A percentile compares a stretch with the other conserved stretches of the same genome.
These are phyloP conservation scores for Melaleuca quinquenervia DNA, from an alignment of 345 rosid genomes.

Conservation along the genomic window DNA sequence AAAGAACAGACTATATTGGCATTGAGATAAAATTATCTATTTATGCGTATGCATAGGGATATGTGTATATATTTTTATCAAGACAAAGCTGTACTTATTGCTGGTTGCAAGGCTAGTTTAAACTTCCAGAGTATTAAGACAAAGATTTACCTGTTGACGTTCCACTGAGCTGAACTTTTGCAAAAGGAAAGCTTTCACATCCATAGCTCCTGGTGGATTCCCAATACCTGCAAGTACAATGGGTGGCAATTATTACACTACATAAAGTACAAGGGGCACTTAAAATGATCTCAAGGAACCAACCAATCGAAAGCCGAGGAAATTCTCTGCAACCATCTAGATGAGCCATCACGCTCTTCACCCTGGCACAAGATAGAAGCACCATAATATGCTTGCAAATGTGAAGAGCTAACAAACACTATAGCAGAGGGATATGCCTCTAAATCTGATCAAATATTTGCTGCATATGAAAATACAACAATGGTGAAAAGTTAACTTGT, in stretches of 20 bases:
- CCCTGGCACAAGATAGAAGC: constrained; percentile 26
- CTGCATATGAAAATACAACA: background rate
- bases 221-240: constrained; percentile 50
- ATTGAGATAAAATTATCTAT: background rate
- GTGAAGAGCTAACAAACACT: background rate
- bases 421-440: background rate
- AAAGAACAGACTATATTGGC: background rate
- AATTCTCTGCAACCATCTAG: constrained; percentile 61
- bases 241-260: background rate
- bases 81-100: background rate
- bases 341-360: constrained; percentile 71
- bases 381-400: background rate
- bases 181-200: constrained; percentile 84
- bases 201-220: constrained; percentile 86
- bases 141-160: constrained; percentile 46
- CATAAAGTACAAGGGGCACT: background rate
- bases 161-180: constrained; percentile 72
- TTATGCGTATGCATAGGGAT: background rate
- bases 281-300: background rate
- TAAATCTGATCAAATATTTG: background rate
- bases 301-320: constrained; percentile 79
- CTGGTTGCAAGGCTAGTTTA: background rate
- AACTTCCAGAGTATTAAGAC: background rate
- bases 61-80: background rate
- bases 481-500: background rate